Percentiles rank a stretch among this genome's conserved stretches.
These are phyloP conservation scores for Acephala macrosclerotiorum DNA, from an alignment of 2,329 filamentous ascomycete species.

Conservation along the genomic window DNA sequence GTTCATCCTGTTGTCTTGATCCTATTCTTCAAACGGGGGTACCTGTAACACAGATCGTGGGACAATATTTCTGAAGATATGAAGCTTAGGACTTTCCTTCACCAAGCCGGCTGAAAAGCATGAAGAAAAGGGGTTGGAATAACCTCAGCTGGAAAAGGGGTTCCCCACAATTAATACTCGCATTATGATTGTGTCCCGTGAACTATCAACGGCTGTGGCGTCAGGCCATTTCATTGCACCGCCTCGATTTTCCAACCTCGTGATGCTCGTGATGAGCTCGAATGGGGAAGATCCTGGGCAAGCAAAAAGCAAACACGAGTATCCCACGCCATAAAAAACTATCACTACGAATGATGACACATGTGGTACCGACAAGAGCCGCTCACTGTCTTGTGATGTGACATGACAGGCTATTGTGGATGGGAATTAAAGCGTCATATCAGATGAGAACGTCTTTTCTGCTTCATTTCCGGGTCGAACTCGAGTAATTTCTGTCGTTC, in stretches of 20 bases:
- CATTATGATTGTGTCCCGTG: conserved; percentile 8
- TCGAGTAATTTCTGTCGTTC: conserved; percentile 21
- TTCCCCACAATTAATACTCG: conserved; percentile 4
- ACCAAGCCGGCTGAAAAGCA: neutral
- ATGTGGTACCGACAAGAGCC: neutral
- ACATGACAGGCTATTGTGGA: conserved; percentile 3
- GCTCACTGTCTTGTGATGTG: conserved; percentile 2
- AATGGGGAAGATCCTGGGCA: neutral
- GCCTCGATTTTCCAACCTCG: conserved; percentile 7
- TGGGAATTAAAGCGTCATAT: neutral
- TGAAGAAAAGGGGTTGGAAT: neutral
- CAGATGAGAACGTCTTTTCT: neutral
- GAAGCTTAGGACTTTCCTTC: too few species aligned
- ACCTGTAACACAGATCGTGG: too few species aligned
- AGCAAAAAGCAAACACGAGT: conserved; percentile 11
- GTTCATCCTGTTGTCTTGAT: too few species aligned
- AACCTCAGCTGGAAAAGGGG: neutral
- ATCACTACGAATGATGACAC: conserved; percentile 1
- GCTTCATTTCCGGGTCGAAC: neutral
- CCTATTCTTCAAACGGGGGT: too few species aligned
- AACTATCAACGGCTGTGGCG: neutral
- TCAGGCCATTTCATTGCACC: neutral
- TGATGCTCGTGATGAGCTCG: conserved; percentile 12
- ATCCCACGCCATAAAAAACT: conserved; percentile 3
- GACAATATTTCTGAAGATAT: too few species aligned